phyloP scores from a whole-genome alignment of 306 rosid genomes.

The Herpetospermum pedunculosum region DNA sequence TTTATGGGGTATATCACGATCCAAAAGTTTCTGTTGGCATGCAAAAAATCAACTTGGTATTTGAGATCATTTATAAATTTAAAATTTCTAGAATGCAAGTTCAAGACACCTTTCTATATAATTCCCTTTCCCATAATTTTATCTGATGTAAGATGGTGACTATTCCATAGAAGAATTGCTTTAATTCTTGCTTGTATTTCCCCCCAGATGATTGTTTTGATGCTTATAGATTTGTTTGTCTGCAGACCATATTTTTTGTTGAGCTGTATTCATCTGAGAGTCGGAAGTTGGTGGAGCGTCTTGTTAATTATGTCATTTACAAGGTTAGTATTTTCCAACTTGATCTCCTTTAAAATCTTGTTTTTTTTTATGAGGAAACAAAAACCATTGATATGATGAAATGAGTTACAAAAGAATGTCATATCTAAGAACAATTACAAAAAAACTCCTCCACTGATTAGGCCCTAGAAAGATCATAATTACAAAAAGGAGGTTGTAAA shows the following conservation, averaged over 20 bases:
- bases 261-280: constrained; percentile 80
- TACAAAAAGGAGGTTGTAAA: too few species aligned
- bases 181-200: not conserved
- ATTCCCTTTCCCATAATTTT: not conserved
- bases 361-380: too few species aligned
- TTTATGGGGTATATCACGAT: not conserved
- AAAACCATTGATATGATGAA: too few species aligned
- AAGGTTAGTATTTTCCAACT: constrained; percentile 40
- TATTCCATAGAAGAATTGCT: not conserved
- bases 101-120: not conserved
- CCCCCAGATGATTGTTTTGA: not conserved
- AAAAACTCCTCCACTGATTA: too few species aligned
- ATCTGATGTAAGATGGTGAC: not conserved
- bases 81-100: not conserved
- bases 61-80: not conserved
- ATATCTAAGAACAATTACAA: too few species aligned
- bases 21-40: not conserved
- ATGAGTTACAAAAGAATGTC: too few species aligned
- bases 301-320: constrained; percentile 76
- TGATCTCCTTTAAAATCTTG: not conserved
- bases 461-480: too few species aligned
- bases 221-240: constrained; percentile 12
- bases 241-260: constrained; percentile 71
- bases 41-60: not conserved
- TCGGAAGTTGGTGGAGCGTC: constrained; percentile 71